Conservation (phyloP, 768 basidiomycete genomes). For the Mrakia gelida region DNA sequence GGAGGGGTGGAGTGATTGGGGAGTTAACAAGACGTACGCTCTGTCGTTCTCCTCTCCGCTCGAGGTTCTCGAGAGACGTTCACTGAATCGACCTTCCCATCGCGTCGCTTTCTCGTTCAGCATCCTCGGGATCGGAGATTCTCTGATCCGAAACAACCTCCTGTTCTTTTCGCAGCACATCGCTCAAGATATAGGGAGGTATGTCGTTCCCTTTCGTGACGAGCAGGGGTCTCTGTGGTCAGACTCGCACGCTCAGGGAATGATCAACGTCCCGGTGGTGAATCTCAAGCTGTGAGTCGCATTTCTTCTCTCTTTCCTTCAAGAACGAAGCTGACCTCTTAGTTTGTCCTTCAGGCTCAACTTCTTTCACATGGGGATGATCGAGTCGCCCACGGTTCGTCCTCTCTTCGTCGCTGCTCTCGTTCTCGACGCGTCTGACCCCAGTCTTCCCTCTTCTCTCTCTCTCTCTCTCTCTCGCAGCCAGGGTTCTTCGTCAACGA, state of each 20-base stretch:
- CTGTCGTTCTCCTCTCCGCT: no score
- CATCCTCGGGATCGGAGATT: constrained; percentile 30
- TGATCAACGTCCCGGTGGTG: constrained; percentile 11
- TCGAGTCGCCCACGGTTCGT: constrained; percentile 11
- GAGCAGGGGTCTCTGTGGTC: not conserved
- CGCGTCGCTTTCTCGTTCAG: not conserved
- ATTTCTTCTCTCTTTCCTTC: not conserved
- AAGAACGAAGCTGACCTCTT: no score
- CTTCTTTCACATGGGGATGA: constrained; percentile 8
- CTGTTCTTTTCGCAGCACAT: constrained; percentile 24
- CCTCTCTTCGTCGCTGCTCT: not conserved
- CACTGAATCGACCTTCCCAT: no score
- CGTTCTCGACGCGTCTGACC: no score
- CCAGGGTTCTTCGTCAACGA: constrained; percentile 8
- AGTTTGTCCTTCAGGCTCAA: not conserved
- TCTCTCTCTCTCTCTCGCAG: not conserved
- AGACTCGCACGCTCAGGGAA: not conserved
- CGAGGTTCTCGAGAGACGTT: no score
- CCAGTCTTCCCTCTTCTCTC: no score
- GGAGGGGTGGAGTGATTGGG: constrained; percentile 13
- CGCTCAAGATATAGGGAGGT: constrained; percentile 3
- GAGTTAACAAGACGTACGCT: constrained; percentile 21
- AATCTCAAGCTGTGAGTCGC: not conserved
- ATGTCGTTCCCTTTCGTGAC: not conserved
- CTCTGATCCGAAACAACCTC: constrained; percentile 27